Percentiles rank a stretch among this genome's conserved stretches.
Conservation (phyloP, 306 rosid species). For the Crotalaria pallida region DNA sequence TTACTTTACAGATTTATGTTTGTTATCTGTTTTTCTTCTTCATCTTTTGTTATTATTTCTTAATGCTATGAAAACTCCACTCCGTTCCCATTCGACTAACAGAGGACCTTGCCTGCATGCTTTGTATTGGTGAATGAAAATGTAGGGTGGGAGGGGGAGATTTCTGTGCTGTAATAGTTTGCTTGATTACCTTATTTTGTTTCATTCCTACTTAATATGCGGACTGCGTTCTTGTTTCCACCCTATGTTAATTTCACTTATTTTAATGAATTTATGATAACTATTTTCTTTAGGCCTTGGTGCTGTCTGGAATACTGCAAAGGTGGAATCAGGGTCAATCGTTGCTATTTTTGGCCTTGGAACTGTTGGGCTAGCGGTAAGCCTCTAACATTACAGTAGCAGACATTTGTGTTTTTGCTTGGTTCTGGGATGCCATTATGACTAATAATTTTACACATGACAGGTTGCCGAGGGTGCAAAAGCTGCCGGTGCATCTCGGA, state of each 20-base stretch:
- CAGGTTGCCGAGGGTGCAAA: slow-evolving; percentile 98
- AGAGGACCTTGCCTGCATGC: not conserved
- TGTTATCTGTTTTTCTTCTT: not conserved
- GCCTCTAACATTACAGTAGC: slow-evolving; percentile 20
- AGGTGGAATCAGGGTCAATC: slow-evolving; percentile 79
- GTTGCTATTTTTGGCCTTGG: slow-evolving; percentile 96
- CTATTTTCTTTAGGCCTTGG: slow-evolving; percentile 60
- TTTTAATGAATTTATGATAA: not conserved
- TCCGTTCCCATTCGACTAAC: not conserved
- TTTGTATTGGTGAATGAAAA: slow-evolving; percentile 4
- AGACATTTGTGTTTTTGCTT: slow-evolving; percentile 8
- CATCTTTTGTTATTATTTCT: not conserved
- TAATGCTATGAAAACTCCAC: not conserved
- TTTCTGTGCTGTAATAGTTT: not conserved
- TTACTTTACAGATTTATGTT: not conserved
- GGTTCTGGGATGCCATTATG: slow-evolving; percentile 4
- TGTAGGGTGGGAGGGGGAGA: not conserved
- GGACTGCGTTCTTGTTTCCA: not conserved
- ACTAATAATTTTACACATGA: slow-evolving; percentile 12
- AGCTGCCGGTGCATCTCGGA: slow-evolving; percentile 85
- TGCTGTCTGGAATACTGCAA: slow-evolving; percentile 99
- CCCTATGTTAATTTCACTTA: not conserved
- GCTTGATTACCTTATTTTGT: not conserved
- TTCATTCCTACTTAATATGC: not conserved
- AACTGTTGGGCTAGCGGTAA: slow-evolving; percentile 92